phyloP scores from a whole-genome alignment of 2,329 filamentous ascomycete species.

The Ophiobolus disseminans region DNA sequence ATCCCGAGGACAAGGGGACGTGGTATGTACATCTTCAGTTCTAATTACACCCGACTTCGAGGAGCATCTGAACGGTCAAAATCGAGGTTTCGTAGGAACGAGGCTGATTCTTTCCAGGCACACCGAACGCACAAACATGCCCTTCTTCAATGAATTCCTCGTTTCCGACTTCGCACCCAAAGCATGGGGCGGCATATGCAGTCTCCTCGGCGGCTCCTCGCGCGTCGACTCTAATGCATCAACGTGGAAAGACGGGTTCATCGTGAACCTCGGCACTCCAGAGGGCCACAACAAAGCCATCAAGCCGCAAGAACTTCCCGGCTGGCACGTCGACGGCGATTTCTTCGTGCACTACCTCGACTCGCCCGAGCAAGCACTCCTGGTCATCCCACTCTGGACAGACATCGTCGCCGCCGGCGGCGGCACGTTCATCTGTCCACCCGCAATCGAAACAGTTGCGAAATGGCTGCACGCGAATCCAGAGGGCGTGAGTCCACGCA shows the following conservation, averaged over 20 bases:
- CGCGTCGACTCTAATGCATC: constrained; percentile 44
- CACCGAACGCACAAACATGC: constrained; percentile 70
- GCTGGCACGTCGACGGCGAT: constrained; percentile 75
- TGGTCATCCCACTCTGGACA: constrained; percentile 72
- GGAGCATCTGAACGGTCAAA: too few relatives aligned
- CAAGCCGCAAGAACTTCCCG: constrained; percentile 60
- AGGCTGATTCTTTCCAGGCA: constrained; percentile 38
- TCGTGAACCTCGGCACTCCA: constrained; percentile 70
- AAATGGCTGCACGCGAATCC: constrained; percentile 66
- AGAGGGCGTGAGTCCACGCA: constrained; percentile 70
- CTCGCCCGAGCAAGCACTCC: constrained; percentile 70
- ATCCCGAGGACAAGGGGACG: constrained; percentile 67
- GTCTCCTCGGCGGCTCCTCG: constrained; percentile 68
- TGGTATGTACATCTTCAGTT: constrained; percentile 53
- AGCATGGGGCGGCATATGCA: constrained; percentile 71
- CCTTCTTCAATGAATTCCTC: constrained; percentile 62
- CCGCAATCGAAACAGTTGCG: constrained; percentile 65
- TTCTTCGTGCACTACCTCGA: constrained; percentile 77
- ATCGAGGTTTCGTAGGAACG: too few relatives aligned
- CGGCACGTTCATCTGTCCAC: constrained; percentile 69
- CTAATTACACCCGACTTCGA: neutral
- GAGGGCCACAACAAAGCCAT: constrained; percentile 58
- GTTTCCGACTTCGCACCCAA: constrained; percentile 66
- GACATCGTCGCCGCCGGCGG: constrained; percentile 68
- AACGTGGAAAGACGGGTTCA: constrained; percentile 72